phyloP scores from a whole-genome alignment of 1,284 basidiomycete genomes.

The Cutaneotrichosporon sp. region DNA sequence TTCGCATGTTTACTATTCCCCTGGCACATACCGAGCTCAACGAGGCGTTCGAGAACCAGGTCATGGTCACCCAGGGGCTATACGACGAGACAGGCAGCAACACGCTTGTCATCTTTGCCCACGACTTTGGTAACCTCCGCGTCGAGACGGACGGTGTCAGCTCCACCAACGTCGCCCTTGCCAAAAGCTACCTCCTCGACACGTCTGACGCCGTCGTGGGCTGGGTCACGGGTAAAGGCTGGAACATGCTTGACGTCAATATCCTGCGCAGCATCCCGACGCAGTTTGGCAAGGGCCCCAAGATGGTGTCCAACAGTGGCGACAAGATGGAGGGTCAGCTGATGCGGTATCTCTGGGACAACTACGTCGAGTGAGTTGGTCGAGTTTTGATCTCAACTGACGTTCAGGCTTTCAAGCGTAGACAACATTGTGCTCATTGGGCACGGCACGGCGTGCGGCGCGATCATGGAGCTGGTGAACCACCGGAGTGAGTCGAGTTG shows the following conservation, averaged over 20 bases:
- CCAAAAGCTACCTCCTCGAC: conserved; percentile 80
- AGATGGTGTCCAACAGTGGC: conserved; percentile 28
- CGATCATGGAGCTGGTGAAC: conserved; percentile 67
- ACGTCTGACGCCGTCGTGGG: conserved; percentile 70
- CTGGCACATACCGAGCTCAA: conserved; percentile 62
- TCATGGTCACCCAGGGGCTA: conserved; percentile 60
- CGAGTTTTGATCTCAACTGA: background rate
- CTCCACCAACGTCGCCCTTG: conserved; percentile 67
- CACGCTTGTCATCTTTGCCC: conserved; percentile 68
- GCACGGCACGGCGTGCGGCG: conserved; percentile 73
- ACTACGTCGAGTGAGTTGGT: conserved; percentile 71
- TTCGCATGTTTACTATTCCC: conserved; percentile 74
- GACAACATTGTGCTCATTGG: conserved; percentile 74
- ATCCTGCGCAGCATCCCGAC: conserved; percentile 64
- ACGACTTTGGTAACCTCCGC: conserved; percentile 86
- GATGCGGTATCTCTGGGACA: conserved; percentile 87
- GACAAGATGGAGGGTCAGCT: conserved; percentile 52
- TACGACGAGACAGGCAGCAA: conserved; percentile 55
- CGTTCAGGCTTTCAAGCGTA: conserved; percentile 62
- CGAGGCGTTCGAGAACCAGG: conserved; percentile 66
- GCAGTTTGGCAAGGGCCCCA: conserved; percentile 21
- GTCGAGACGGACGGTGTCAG: conserved; percentile 67
- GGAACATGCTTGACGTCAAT: conserved; percentile 81
- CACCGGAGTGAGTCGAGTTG: conserved; percentile 55
- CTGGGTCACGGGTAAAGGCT: conserved; percentile 62